phyloP scores from a whole-genome alignment of 305 asterid genomes.

The Solanum aculeatissimum region DNA sequence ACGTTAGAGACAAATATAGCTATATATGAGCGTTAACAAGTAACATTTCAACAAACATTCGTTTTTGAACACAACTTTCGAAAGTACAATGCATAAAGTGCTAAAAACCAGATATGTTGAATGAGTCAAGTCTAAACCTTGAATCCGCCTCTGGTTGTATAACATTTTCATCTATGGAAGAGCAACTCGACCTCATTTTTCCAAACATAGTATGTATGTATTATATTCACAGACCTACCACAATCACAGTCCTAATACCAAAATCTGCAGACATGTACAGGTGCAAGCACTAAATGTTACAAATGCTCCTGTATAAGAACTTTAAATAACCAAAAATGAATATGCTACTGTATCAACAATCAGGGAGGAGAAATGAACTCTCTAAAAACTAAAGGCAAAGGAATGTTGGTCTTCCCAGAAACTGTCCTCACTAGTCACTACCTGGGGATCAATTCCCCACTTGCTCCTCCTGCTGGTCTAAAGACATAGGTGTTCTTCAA shows the following conservation, averaged over 20 bases:
- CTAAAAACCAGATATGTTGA: not conserved
- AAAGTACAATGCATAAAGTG: not conserved
- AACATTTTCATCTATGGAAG: not conserved
- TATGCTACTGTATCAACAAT: not conserved
- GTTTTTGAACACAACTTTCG: not conserved
- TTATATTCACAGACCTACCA: not conserved
- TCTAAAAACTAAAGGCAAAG: not conserved
- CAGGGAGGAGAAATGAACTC: not conserved
- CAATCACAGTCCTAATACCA: not conserved
- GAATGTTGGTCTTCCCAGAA: not conserved
- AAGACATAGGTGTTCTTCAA: not conserved
- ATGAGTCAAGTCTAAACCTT: not conserved
- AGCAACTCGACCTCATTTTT: not conserved
- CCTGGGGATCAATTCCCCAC: not conserved
- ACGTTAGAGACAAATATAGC: not conserved
- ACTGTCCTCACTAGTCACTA: not conserved
- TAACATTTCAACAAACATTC: not conserved
- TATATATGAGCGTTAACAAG: not conserved
- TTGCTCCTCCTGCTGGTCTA: not conserved
- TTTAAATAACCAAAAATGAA: not conserved
- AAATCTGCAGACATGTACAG: not conserved
- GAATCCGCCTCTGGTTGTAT: not conserved
- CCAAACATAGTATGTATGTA: not conserved
- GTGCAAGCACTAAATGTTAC: not conserved
- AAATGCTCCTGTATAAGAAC: not conserved